Conservation (phyloP, 345 rosid species). For the Pugionium dolabratum region DNA sequence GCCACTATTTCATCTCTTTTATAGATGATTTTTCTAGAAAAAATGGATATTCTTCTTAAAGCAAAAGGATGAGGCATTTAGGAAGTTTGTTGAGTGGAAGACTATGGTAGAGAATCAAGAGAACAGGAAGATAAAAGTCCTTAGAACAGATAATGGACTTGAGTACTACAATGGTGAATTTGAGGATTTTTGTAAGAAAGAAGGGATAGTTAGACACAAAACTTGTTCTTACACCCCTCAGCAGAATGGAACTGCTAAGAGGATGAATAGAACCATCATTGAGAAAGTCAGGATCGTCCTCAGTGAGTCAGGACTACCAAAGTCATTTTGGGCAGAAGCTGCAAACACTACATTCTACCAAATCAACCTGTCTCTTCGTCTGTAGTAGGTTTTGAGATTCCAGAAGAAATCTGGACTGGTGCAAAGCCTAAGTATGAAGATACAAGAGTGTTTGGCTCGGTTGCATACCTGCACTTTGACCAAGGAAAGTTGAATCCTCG, state of each 20-base stretch:
- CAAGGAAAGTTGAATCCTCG: neutral
- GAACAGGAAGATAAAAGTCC: too few relatives aligned
- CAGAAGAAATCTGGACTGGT: neutral
- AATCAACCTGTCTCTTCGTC: neutral
- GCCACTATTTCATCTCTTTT: neutral
- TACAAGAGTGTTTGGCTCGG: neutral
- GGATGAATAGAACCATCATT: neutral
- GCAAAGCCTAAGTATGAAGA: neutral
- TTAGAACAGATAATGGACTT: neutral
- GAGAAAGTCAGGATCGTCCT: neutral
- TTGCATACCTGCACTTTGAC: neutral
- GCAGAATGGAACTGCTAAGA: neutral
- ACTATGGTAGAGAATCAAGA: neutral
- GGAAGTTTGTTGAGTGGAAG: neutral
- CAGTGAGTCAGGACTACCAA: neutral
- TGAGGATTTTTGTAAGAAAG: neutral
- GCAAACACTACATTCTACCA: neutral
- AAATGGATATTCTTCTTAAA: too few relatives aligned
- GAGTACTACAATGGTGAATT: neutral
- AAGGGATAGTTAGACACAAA: neutral
- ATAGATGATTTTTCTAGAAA: neutral
- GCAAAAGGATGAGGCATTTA: too few relatives aligned
- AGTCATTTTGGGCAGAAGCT: neutral
- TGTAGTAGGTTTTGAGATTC: neutral
- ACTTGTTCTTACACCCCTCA: neutral